Conservation (phyloP, 2,329 filamentous ascomycete species). For the Drechslerella stenobrocha region DNA sequence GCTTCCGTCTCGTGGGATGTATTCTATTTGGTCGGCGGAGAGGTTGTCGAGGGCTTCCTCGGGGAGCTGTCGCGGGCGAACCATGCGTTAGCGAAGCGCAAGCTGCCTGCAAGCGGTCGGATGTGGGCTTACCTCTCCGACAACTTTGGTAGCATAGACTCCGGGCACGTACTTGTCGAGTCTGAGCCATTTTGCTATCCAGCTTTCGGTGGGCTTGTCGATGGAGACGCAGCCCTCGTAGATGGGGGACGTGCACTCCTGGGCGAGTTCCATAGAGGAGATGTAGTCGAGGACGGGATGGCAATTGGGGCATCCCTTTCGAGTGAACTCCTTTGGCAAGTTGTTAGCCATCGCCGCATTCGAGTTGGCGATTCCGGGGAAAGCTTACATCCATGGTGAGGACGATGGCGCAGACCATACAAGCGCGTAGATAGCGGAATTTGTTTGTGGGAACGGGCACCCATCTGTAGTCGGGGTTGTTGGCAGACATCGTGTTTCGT, state of each 20-base stretch:
- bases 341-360: slow-evolving; percentile 30
- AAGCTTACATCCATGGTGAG: slow-evolving; percentile 71
- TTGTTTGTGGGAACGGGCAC: slow-evolving; percentile 63
- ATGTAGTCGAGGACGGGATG: slow-evolving; percentile 85
- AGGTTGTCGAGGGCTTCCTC: slow-evolving; percentile 66
- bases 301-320: slow-evolving; percentile 93
- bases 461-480: slow-evolving; percentile 42
- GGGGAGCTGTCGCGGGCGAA: slow-evolving; percentile 57
- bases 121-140: slow-evolving; percentile 66
- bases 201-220: slow-evolving; percentile 77
- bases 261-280: slow-evolving; percentile 76
- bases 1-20: slow-evolving; percentile 61
- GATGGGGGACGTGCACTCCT: slow-evolving; percentile 92
- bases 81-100: slow-evolving; percentile 7
- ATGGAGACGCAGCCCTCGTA: slow-evolving; percentile 91
- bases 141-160: slow-evolving; percentile 93
- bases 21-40: slow-evolving; percentile 67
- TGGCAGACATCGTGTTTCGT: slow-evolving; percentile 34
- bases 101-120: background rate
- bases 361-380: background rate
- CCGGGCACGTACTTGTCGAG: slow-evolving; percentile 84
- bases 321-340: slow-evolving; percentile 74
- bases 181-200: slow-evolving; percentile 96
- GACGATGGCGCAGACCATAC: slow-evolving; percentile 97
- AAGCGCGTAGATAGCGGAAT: slow-evolving; percentile 86